Evolutionary conservation across 2,329 filamentous ascomycete species (phyloP).

Genomic region (Lomentospora prolificans): DNA sequence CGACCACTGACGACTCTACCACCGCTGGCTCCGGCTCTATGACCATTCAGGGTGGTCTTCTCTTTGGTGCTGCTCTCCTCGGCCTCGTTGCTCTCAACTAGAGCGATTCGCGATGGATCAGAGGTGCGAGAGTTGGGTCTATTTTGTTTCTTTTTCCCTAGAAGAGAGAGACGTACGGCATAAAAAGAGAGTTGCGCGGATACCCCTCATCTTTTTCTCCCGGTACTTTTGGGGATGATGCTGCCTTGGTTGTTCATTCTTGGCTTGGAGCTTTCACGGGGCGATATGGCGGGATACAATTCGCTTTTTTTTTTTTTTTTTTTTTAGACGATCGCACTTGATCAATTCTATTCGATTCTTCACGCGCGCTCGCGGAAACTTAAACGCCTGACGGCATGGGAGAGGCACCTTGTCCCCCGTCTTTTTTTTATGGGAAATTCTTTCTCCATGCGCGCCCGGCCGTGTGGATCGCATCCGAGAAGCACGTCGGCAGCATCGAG

Average conservation of each 20-base stretch:
- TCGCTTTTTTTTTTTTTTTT: too few relatives aligned
- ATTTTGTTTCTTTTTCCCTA: too few relatives aligned
- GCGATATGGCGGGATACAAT: too few relatives aligned
- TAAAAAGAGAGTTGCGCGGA: neutral
- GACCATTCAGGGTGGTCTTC: slow-evolving; percentile 10
- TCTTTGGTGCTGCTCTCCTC: slow-evolving; percentile 10
- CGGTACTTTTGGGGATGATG: neutral
- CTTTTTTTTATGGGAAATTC: too few relatives aligned
- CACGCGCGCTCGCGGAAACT: too few relatives aligned
- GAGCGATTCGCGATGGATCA: neutral
- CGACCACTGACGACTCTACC: neutral
- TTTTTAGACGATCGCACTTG: too few relatives aligned
- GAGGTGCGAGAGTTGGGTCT: neutral
- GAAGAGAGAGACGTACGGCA: neutral
- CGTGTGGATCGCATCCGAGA: too few relatives aligned
- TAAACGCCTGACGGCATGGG: too few relatives aligned
- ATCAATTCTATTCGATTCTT: too few relatives aligned
- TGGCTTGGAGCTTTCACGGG: neutral
- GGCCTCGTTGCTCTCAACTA: slow-evolving; percentile 11
- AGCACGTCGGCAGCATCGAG: too few relatives aligned
- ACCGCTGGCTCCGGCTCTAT: neutral
- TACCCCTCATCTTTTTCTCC: neutral
- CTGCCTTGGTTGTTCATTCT: neutral
- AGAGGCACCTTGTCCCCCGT: too few relatives aligned
- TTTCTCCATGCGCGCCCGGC: too few relatives aligned